Conservation (phyloP, 1,284 basidiomycete species). For the Ceratobasidium theobromae region DNA sequence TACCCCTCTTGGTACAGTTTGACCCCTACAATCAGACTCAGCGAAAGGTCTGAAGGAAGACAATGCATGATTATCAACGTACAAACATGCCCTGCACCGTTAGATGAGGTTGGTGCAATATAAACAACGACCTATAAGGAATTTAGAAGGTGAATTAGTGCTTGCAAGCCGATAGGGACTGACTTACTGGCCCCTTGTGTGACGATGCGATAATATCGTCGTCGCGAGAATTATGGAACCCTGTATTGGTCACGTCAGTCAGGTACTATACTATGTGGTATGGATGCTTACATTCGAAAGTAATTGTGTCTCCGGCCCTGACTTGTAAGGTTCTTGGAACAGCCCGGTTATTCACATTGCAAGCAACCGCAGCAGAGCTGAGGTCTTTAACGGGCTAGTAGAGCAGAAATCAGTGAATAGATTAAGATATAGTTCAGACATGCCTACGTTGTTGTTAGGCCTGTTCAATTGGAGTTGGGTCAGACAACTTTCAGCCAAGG, state of each 20-base stretch:
- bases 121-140: not conserved
- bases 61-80: not conserved
- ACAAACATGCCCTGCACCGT: not conserved
- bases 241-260: not conserved
- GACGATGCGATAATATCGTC: not conserved
- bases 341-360: slow-evolving; percentile 3
- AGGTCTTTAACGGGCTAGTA: slow-evolving; percentile 15
- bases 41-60: not conserved
- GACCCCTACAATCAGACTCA: not conserved
- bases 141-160: not conserved
- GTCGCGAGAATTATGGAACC: not conserved
- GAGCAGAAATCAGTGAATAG: not conserved
- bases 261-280: not conserved
- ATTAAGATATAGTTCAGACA: not conserved
- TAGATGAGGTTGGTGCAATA: not conserved
- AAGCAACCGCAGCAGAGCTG: not conserved
- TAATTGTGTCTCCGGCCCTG: slow-evolving; percentile 1
- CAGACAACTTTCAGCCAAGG: not conserved
- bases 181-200: not conserved
- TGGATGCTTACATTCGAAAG: not conserved
- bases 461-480: too few species aligned
- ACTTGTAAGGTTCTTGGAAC: slow-evolving; percentile 2
- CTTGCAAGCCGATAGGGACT: not conserved
- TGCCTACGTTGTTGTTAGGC: slow-evolving; percentile 10
- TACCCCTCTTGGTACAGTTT: not conserved